Conservation (phyloP, 331 rosid genomes). For the Arachis monticola region DNA sequence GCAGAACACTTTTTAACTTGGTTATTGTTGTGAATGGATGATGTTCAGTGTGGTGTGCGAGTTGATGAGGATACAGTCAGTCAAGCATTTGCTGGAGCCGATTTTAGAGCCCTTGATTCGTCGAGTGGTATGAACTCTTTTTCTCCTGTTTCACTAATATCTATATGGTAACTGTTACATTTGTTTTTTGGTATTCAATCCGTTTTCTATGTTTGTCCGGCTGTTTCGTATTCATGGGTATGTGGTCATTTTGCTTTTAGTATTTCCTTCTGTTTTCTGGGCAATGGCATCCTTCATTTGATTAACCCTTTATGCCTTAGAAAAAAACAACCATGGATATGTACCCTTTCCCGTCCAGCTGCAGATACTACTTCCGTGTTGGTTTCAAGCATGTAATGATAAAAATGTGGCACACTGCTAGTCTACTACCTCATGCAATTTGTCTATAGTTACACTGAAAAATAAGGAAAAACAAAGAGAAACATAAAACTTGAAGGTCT, state of each 20-base stretch:
- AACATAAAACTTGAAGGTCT: slow-evolving; percentile 22
- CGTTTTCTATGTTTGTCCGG: slow-evolving; percentile 26
- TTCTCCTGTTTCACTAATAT: not conserved
- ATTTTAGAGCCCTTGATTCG: slow-evolving; percentile 87
- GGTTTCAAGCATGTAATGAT: slow-evolving; percentile 18
- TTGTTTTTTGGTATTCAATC: slow-evolving; percentile 12
- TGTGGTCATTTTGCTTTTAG: slow-evolving; percentile 16
- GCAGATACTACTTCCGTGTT: slow-evolving; percentile 32
- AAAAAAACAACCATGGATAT: not conserved
- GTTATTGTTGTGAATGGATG: slow-evolving; percentile 23
- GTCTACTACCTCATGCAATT: slow-evolving; percentile 10
- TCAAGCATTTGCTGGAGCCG: slow-evolving; percentile 73
- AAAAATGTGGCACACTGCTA: slow-evolving; percentile 11
- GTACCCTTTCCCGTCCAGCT: slow-evolving; percentile 3
- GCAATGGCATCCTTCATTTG: slow-evolving; percentile 35
- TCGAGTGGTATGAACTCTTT: slow-evolving; percentile 68
- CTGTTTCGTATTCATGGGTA: slow-evolving; percentile 25
- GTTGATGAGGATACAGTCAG: slow-evolving; percentile 53
- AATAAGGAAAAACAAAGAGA: slow-evolving; percentile 7
- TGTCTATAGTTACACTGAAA: slow-evolving; percentile 33
- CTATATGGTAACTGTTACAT: slow-evolving; percentile 3
- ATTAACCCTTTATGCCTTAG: slow-evolving; percentile 30
- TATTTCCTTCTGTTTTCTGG: slow-evolving; percentile 27
- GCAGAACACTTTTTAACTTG: slow-evolving; percentile 17
- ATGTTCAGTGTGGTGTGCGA: slow-evolving; percentile 77